These are phyloP conservation scores for Ceratopteris richardii DNA, from an alignment of 75 land plant genomes.

Conservation along the genomic window DNA sequence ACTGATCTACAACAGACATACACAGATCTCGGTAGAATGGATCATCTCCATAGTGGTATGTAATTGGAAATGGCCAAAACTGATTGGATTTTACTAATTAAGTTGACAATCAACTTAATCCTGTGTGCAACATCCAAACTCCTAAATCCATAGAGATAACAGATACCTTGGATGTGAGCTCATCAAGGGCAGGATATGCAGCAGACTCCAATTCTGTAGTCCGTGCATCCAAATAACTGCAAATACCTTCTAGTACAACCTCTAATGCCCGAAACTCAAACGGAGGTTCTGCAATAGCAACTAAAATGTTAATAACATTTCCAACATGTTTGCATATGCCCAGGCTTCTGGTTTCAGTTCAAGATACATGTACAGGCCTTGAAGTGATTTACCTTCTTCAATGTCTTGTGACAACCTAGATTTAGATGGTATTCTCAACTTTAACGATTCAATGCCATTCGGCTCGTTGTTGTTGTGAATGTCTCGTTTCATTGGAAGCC, in stretches of 20 bases:
- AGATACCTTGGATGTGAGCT: constrained; percentile 88
- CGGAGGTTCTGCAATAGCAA: constrained; percentile 88
- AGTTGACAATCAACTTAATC: too few relatives aligned
- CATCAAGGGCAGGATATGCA: constrained; percentile 97
- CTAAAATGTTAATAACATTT: constrained; percentile 10
- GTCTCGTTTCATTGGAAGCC: constrained; percentile 39
- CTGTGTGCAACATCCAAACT: too few relatives aligned
- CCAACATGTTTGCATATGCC: too few relatives aligned
- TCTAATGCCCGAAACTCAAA: constrained; percentile 96
- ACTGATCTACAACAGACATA: too few relatives aligned
- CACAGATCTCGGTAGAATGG: too few relatives aligned
- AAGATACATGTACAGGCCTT: too few relatives aligned
- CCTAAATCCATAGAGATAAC: too few relatives aligned
- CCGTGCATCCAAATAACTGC: constrained; percentile 93
- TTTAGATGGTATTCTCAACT: not conserved
- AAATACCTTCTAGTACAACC: constrained; percentile 92
- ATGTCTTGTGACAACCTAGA: constrained; percentile 11
- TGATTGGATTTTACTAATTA: too few relatives aligned
- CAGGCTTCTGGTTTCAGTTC: too few relatives aligned
- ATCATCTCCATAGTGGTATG: too few relatives aligned
- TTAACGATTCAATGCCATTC: constrained; percentile 27
- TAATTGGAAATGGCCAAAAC: too few relatives aligned
- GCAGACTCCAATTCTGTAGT: constrained; percentile 91
- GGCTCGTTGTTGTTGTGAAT: constrained; percentile 24
- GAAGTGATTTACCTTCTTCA: constrained; percentile 9